A percentile compares a stretch with the other conserved stretches of the same genome.
Conservation (phyloP, 176 grass and related monocot species). For the Stipa capillata region DNA sequence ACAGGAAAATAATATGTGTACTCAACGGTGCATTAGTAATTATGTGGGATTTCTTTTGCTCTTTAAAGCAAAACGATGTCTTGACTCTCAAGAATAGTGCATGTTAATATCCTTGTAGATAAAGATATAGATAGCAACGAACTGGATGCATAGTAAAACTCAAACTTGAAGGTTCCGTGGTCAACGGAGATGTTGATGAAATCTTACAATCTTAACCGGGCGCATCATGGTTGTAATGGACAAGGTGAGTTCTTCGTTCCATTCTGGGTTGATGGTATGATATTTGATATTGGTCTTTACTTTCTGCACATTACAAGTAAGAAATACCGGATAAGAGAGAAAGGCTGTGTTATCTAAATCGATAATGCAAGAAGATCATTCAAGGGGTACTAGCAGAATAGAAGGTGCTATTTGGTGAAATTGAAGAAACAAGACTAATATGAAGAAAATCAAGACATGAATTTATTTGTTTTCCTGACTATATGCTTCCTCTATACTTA, state of each 20-base stretch:
- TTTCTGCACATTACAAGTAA: slow-evolving; percentile 32
- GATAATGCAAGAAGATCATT: background rate
- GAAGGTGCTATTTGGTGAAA: background rate
- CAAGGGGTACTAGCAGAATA: background rate
- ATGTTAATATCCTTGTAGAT: too few relatives aligned
- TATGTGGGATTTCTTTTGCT: too few relatives aligned
- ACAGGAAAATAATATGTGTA: too few relatives aligned
- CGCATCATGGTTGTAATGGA: slow-evolving; percentile 46
- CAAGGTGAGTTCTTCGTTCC: slow-evolving; percentile 63
- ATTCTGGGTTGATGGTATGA: slow-evolving; percentile 42
- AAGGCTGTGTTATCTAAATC: background rate
- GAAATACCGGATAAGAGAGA: background rate
- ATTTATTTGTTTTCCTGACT: background rate
- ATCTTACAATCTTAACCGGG: slow-evolving; percentile 59
- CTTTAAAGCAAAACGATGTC: too few relatives aligned
- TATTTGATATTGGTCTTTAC: slow-evolving; percentile 58
- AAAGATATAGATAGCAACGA: too few relatives aligned
- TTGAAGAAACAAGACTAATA: background rate
- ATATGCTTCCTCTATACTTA: background rate
- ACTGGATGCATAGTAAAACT: too few relatives aligned
- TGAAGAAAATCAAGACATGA: background rate
- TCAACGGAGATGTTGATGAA: background rate
- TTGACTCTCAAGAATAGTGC: too few relatives aligned
- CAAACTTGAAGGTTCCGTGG: background rate
- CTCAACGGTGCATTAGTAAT: too few relatives aligned